These are phyloP conservation scores for Agaricus subrufescens DNA, from an alignment of 768 basidiomycete genomes.

Conservation along the genomic window DNA sequence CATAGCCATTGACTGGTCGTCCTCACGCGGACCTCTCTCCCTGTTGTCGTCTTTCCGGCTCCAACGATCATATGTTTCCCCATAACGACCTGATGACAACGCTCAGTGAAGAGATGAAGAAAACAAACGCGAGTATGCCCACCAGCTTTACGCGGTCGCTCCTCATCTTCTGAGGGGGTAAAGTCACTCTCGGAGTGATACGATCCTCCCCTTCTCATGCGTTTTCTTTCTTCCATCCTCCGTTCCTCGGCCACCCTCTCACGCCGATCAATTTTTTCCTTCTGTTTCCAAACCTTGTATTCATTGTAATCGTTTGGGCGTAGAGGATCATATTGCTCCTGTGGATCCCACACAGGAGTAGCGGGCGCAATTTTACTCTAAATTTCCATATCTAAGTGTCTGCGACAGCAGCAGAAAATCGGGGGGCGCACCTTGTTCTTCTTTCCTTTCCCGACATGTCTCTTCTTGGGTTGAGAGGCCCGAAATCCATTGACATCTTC, in stretches of 20 bases:
- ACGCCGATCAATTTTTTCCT: slow-evolving; percentile 70
- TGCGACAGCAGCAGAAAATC: neutral
- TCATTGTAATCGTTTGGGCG: slow-evolving; percentile 89
- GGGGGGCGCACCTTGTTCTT: slow-evolving; percentile 57
- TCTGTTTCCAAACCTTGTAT: slow-evolving; percentile 76
- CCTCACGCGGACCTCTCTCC: slow-evolving; percentile 15
- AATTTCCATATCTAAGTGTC: slow-evolving; percentile 1
- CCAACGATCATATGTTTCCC: slow-evolving; percentile 49
- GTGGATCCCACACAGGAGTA: slow-evolving; percentile 67
- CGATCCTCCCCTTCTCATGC: slow-evolving; percentile 42
- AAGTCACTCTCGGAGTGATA: slow-evolving; percentile 66
- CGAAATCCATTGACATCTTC: slow-evolving; percentile 87
- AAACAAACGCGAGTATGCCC: slow-evolving; percentile 11
- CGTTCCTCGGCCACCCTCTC: slow-evolving; percentile 60
- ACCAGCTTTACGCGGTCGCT: slow-evolving; percentile 69
- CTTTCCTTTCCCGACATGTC: slow-evolving; percentile 44
- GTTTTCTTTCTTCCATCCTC: slow-evolving; percentile 52
- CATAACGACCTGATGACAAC: slow-evolving; percentile 39
- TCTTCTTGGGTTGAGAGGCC: slow-evolving; percentile 48
- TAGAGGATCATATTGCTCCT: slow-evolving; percentile 74
- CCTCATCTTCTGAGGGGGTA: slow-evolving; percentile 63
- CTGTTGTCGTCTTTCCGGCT: slow-evolving; percentile 39
- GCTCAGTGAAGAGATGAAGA: neutral
- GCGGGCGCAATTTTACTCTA: slow-evolving; percentile 60
- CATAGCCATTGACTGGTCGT: slow-evolving; percentile 19